Conservation (phyloP, 306 rosid species). For the Alnus rubra region DNA sequence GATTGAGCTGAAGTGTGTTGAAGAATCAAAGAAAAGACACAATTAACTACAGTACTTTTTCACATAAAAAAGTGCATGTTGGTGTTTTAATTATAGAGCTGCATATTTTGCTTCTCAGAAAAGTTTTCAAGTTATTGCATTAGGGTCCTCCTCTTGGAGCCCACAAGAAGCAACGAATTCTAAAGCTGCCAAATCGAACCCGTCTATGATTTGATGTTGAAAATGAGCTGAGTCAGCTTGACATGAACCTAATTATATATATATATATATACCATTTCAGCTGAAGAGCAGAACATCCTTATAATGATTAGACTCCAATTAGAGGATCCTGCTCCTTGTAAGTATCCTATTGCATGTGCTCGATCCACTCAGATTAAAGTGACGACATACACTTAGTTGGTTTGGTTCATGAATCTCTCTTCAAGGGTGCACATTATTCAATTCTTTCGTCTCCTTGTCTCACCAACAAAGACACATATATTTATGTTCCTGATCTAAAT, state of each 20-base stretch:
- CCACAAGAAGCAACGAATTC: conserved; percentile 4
- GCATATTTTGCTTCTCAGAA: neutral
- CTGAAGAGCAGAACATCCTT: neutral
- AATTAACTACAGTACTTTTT: too few species aligned
- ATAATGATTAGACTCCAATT: conserved; percentile 6
- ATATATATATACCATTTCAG: conserved; percentile 5
- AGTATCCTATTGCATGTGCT: conserved; percentile 8
- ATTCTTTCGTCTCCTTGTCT: neutral
- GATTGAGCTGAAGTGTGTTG: neutral
- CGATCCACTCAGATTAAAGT: conserved; percentile 32
- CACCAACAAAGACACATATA: conserved; percentile 4
- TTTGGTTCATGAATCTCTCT: conserved; percentile 44
- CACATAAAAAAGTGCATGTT: neutral
- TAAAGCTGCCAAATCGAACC: conserved; percentile 16
- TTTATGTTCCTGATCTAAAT: neutral
- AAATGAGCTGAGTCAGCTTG: conserved; percentile 30
- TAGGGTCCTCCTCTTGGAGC: neutral
- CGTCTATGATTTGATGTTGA: neutral
- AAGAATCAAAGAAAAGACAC: neutral
- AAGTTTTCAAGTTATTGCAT: conserved; percentile 9
- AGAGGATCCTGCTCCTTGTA: neutral
- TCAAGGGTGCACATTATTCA: neutral
- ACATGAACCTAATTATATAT: conserved; percentile 23
- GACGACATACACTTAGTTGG: neutral
- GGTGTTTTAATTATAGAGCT: neutral